Evolutionary conservation across 129 eudicot genomes (phyloP).

Genomic region (Artemisia argyi): DNA sequence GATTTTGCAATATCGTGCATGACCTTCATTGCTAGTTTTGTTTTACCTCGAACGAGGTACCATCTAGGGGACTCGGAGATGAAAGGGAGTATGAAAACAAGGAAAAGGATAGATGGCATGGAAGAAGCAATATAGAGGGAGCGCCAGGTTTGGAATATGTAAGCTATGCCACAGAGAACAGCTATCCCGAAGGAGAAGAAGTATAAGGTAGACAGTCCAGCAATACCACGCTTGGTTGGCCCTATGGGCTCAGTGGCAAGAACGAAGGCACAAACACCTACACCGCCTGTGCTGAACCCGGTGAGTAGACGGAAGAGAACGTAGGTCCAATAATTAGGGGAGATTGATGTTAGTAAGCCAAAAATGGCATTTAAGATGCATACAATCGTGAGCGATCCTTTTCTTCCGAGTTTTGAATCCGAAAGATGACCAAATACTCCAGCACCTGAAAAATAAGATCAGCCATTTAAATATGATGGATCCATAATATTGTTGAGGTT

Average conservation of each 20-base stretch:
- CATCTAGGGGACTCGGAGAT: conserved; percentile 92
- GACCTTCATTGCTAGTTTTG: conserved; percentile 55
- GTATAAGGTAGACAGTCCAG: conserved; percentile 91
- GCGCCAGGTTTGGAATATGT: conserved; percentile 67
- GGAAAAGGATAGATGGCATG: conserved; percentile 63
- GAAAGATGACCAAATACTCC: conserved; percentile 93
- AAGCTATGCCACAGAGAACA: conserved; percentile 65
- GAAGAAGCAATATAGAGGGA: conserved; percentile 68
- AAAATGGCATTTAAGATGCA: conserved; percentile 61
- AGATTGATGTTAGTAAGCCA: conserved; percentile 71
- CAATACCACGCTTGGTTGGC: conserved; percentile 72
- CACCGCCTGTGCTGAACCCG: conserved; percentile 82
- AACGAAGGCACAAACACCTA: conserved; percentile 79
- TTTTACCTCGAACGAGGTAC: conserved; percentile 66
- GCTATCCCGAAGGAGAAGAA: conserved; percentile 86
- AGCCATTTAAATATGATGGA: background rate
- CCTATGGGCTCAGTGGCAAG: conserved; percentile 91
- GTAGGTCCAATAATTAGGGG: conserved; percentile 64
- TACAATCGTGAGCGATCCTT: conserved; percentile 68
- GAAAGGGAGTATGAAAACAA: conserved; percentile 61
- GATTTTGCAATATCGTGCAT: conserved; percentile 61
- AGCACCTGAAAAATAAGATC: conserved; percentile 51
- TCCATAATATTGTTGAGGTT: too few relatives aligned
- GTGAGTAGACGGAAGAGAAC: conserved; percentile 68
- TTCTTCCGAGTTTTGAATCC: conserved; percentile 74